These are phyloP conservation scores for Colletotrichum scovillei DNA, from an alignment of 2,329 filamentous ascomycete species.

Conservation along the genomic window DNA sequence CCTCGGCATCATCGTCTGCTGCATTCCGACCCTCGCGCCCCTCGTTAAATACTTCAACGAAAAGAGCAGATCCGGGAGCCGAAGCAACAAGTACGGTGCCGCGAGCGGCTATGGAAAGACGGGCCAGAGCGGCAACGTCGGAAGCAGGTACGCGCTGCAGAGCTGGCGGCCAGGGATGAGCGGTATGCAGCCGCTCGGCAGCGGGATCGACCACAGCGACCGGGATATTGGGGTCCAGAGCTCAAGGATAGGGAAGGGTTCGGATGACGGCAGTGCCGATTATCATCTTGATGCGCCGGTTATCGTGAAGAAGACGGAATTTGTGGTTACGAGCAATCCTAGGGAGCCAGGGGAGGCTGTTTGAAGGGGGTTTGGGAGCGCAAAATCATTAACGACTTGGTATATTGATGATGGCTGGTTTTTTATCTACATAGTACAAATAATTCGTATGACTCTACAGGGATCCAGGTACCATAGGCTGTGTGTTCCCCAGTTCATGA, in stretches of 20 bases:
- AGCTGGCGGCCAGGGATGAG: conserved; percentile 40
- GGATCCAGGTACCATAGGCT: not conserved
- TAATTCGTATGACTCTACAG: not conserved
- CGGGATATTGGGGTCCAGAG: not conserved
- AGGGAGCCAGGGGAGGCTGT: conserved; percentile 10
- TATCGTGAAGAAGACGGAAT: conserved; percentile 33
- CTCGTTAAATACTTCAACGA: conserved; percentile 51
- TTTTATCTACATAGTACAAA: not conserved
- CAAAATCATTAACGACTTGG: not conserved
- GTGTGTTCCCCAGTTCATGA: not conserved
- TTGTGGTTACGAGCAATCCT: conserved; percentile 31
- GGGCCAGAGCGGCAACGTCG: not conserved
- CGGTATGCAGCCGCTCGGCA: conserved; percentile 39
- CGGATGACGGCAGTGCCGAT: conserved; percentile 28
- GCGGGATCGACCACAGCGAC: conserved; percentile 26
- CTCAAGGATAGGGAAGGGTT: conserved; percentile 14
- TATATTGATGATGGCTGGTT: no score
- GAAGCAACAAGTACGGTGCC: conserved; percentile 35
- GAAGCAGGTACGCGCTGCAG: conserved; percentile 42
- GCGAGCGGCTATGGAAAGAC: conserved; percentile 35
- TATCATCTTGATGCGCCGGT: conserved; percentile 9
- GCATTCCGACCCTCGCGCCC: conserved; percentile 56
- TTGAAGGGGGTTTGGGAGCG: not conserved
- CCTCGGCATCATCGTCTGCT: conserved; percentile 56
- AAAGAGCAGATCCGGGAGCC: conserved; percentile 37